phyloP scores from a whole-genome alignment of 1,139 yeast species.

The Yamadazyma buinensis region DNA sequence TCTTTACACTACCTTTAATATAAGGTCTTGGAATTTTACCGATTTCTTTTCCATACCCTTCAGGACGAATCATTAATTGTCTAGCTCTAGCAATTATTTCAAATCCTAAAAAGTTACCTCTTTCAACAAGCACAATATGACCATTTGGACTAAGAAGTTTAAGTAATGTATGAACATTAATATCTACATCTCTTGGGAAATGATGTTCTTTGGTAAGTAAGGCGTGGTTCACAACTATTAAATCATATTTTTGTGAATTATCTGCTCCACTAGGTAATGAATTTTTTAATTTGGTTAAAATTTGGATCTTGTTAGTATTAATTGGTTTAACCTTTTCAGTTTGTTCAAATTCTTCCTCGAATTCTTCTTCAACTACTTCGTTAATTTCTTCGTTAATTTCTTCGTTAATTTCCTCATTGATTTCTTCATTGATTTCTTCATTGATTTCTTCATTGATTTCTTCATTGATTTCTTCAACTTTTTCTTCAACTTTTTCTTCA shows the following conservation, averaged over 20 bases:
- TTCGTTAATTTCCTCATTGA: constrained; percentile 12
- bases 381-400: constrained; percentile 17
- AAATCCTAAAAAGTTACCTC: constrained; percentile 89
- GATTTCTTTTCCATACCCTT: constrained; percentile 48
- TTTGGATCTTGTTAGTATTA: constrained; percentile 50
- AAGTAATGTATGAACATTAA: constrained; percentile 57
- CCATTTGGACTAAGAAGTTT: constrained; percentile 72
- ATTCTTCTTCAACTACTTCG: constrained; percentile 12
- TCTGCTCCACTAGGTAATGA: too few species aligned
- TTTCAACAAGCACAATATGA: constrained; percentile 69
- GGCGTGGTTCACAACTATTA: constrained; percentile 84
- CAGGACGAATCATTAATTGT: constrained; percentile 84
- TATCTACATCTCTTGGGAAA: constrained; percentile 74
- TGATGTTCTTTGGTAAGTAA: constrained; percentile 55
- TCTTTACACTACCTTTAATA: constrained; percentile 46
- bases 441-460: constrained; percentile 13
- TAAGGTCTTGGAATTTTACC: constrained; percentile 75
- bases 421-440: constrained; percentile 12
- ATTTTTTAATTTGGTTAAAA: constrained; percentile 51
- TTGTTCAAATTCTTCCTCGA: constrained; percentile 8
- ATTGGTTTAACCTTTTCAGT: constrained; percentile 52
- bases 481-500: constrained; percentile 12
- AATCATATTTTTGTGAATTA: constrained; percentile 61
- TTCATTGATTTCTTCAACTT: constrained; percentile 12
- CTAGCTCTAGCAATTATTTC: constrained; percentile 89